Conservation (phyloP, 495 filamentous ascomycete genomes). For the Aspergillus sclerotiicarbonarius region DNA sequence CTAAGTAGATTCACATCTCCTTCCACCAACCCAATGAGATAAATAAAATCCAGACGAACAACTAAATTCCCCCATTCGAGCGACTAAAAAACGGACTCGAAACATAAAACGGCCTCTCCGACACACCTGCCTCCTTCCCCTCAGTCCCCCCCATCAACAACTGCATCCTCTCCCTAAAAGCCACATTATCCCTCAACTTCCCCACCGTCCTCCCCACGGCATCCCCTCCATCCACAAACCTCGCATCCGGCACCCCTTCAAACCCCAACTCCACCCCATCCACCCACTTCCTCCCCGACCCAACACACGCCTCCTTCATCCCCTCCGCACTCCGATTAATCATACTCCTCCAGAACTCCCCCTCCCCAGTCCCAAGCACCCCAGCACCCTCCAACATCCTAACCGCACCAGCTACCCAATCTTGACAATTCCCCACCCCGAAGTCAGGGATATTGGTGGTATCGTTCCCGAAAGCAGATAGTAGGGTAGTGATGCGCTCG, state of each 20-base stretch:
- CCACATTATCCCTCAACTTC: constrained; percentile 16
- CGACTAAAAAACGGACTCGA: constrained; percentile 23
- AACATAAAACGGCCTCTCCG: constrained; percentile 19
- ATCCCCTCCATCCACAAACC: constrained; percentile 10
- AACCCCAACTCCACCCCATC: constrained; percentile 10
- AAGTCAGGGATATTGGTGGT: constrained; percentile 19
- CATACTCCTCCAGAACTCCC: constrained; percentile 18
- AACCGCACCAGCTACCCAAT: constrained; percentile 19
- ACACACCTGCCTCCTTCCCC: not conserved
- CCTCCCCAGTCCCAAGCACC: constrained; percentile 10
- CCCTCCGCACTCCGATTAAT: constrained; percentile 19
- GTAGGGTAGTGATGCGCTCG: not conserved
- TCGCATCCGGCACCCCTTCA: constrained; percentile 19
- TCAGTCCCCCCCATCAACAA: not conserved
- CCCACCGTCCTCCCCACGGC: constrained; percentile 6
- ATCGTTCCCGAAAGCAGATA: constrained; percentile 14
- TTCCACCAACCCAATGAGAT: no score
- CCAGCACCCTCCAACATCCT: constrained; percentile 11
- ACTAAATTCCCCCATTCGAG: not conserved
- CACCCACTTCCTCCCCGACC: constrained; percentile 11
- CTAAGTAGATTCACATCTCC: no score
- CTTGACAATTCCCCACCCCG: constrained; percentile 20
- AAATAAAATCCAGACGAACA: no score
- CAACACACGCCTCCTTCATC: constrained; percentile 13
- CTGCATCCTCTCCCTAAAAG: no score